Conservation (phyloP, 129 eudicot species). For the Cynara cardunculus region DNA sequence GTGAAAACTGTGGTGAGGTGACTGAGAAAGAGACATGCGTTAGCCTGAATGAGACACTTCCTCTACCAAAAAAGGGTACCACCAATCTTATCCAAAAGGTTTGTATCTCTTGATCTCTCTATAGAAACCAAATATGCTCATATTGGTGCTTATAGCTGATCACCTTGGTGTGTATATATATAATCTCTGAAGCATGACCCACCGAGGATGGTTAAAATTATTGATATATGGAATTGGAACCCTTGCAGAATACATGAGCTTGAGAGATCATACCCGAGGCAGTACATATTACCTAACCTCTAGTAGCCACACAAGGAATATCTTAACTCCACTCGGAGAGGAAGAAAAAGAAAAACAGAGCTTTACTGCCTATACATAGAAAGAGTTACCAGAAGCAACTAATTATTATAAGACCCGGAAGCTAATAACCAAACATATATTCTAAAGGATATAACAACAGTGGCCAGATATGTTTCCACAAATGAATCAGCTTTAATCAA, state of each 20-base stretch:
- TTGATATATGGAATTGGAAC: neutral
- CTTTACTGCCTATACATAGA: neutral
- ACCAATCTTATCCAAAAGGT: conserved; percentile 82
- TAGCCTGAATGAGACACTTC: conserved; percentile 59
- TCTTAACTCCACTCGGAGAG: neutral
- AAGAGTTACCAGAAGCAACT: no score
- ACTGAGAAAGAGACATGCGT: conserved; percentile 51
- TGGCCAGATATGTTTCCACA: neutral
- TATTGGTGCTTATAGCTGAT: neutral
- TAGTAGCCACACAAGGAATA: neutral
- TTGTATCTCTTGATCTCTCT: conserved; percentile 10
- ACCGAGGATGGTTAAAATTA: neutral
- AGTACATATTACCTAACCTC: conserved; percentile 1
- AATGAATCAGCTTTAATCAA: neutral
- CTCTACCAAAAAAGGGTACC: conserved; percentile 43
- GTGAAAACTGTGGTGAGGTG: conserved; percentile 42
- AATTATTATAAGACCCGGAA: neutral
- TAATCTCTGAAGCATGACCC: neutral
- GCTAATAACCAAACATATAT: neutral
- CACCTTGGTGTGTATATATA: neutral
- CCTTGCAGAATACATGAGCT: neutral
- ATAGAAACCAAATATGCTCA: neutral
- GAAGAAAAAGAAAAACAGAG: neutral
- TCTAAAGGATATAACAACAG: neutral
- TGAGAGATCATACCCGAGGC: neutral